Conservation (phyloP, 1,284 basidiomycete species). For the Sporisorium iseilematis-ciliati region DNA sequence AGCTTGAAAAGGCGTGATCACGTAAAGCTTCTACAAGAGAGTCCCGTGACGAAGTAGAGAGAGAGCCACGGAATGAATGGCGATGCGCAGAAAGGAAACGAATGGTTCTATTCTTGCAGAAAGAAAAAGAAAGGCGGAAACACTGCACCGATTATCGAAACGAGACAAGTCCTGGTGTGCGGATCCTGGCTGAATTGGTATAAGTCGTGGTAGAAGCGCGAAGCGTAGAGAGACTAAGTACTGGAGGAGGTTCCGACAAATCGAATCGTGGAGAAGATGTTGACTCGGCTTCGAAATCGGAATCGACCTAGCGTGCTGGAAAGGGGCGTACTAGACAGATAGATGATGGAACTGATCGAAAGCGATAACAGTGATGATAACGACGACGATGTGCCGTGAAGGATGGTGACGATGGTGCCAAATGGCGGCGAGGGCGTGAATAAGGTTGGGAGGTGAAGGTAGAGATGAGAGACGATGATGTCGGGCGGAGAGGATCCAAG, state of each 20-base stretch:
- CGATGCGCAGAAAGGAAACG: background rate
- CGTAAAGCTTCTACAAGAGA: background rate
- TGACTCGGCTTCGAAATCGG: background rate
- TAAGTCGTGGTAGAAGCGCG: background rate
- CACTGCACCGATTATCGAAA: constrained; percentile 1
- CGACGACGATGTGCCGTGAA: constrained; percentile 7
- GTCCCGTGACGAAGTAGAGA: constrained; percentile 1
- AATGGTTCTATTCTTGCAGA: background rate
- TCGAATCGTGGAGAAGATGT: background rate
- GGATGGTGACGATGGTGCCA: constrained; percentile 5
- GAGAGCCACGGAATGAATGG: constrained; percentile 2
- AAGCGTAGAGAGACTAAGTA: background rate
- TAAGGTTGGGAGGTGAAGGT: background rate
- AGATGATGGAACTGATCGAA: too few species aligned
- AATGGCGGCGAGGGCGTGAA: background rate
- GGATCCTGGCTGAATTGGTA: constrained; percentile 8
- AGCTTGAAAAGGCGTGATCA: background rate
- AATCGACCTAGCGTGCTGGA: constrained; percentile 1
- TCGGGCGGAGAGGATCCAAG: constrained; percentile 21
- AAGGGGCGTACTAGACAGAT: background rate
- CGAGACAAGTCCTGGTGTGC: constrained; percentile 8
- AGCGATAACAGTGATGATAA: constrained; percentile 7
- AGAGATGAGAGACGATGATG: constrained; percentile 12
- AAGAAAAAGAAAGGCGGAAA: background rate
- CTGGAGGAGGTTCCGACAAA: background rate